These are phyloP conservation scores for Neolentinus lepideus DNA, from an alignment of 1,284 basidiomycete genomes.

Conservation along the genomic window DNA sequence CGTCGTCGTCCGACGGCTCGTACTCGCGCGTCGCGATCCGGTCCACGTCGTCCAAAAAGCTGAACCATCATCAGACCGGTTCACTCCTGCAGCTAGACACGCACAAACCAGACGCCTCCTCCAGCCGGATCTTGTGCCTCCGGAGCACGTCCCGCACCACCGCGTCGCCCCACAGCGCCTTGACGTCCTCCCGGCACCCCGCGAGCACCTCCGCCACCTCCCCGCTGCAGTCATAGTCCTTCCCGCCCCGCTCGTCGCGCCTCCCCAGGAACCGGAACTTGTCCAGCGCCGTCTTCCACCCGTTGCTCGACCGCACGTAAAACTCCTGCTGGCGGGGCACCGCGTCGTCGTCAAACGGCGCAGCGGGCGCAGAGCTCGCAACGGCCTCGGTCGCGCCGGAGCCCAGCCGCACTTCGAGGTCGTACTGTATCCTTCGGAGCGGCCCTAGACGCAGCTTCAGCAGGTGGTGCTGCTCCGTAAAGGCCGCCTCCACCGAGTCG, in stretches of 20 bases:
- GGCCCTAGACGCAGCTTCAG: slow-evolving; percentile 52
- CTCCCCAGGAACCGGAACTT: slow-evolving; percentile 28
- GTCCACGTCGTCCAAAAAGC: slow-evolving; percentile 58
- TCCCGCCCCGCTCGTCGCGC: slow-evolving; percentile 23
- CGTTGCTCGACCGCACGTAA: slow-evolving; percentile 48
- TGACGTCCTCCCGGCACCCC: slow-evolving; percentile 53
- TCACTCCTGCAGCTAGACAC: background rate
- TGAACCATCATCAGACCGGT: slow-evolving; percentile 15
- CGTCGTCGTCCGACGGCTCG: slow-evolving; percentile 57
- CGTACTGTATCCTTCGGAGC: slow-evolving; percentile 46
- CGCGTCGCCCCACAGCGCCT: slow-evolving; percentile 51
- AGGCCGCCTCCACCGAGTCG: slow-evolving; percentile 26
- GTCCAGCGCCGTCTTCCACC: slow-evolving; percentile 54
- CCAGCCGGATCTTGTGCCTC: slow-evolving; percentile 39
- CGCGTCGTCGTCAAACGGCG: slow-evolving; percentile 10
- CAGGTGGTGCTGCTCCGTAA: slow-evolving; percentile 54
- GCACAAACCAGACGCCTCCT: slow-evolving; percentile 60
- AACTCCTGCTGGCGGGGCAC: slow-evolving; percentile 36
- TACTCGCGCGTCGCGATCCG: slow-evolving; percentile 50
- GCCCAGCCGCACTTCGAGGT: slow-evolving; percentile 55
- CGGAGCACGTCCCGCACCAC: slow-evolving; percentile 43
- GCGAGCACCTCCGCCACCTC: slow-evolving; percentile 46
- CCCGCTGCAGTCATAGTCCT: slow-evolving; percentile 21
- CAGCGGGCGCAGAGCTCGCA: slow-evolving; percentile 19
- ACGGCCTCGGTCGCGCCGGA: slow-evolving; percentile 43